Conservation (phyloP, 257 asterid species). For the Henckelia pumila region DNA sequence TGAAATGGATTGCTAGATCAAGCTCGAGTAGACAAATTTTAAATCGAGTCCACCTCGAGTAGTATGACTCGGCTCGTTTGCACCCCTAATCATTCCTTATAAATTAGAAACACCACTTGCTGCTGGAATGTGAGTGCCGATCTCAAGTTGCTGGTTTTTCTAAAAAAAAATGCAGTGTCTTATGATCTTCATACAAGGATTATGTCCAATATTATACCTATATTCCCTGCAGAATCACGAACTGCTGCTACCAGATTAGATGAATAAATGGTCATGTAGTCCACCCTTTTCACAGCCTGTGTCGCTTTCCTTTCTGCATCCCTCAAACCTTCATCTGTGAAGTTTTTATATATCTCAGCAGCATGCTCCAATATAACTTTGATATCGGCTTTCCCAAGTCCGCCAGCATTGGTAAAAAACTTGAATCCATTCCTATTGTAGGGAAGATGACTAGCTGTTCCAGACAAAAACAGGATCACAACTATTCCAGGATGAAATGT, state of each 20-base stretch:
- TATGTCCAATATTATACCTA: constrained; percentile 44
- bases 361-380: constrained; percentile 93
- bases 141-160: constrained; percentile 2
- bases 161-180: neutral
- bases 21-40: too few relatives aligned
- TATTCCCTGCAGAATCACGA: constrained; percentile 81
- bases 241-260: constrained; percentile 95
- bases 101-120: neutral
- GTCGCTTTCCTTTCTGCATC: constrained; percentile 45
- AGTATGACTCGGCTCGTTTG: too few relatives aligned
- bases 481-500: constrained; percentile 10
- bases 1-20: too few relatives aligned
- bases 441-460: constrained; percentile 98
- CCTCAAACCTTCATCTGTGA: constrained; percentile 53
- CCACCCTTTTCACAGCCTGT: constrained; percentile 58
- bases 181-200: constrained; percentile 10
- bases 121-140: neutral
- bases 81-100: neutral
- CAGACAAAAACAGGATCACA: constrained; percentile 34
- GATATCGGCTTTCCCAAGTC: constrained; percentile 93
- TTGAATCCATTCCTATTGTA: constrained; percentile 95
- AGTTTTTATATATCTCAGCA: constrained; percentile 52
- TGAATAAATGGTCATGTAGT: constrained; percentile 83
- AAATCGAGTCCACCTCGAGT: too few relatives aligned
- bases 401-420: constrained; percentile 88